Evolutionary conservation across 108 stramenopile genomes (phyloP), one percentile per base, ranked within the genome.

Genomic region (Cyclotella sp.): DNA sequence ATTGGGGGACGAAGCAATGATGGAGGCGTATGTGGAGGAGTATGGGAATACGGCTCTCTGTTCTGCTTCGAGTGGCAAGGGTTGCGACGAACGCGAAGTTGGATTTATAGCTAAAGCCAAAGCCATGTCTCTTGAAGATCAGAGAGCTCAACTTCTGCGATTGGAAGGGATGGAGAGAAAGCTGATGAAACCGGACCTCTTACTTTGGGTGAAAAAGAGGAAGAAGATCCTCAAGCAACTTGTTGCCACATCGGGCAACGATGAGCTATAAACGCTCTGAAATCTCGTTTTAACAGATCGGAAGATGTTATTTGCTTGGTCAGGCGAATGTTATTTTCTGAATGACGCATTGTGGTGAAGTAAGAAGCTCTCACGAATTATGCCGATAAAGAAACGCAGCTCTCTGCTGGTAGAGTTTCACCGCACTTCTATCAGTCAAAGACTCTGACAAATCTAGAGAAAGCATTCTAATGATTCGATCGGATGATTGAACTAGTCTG

Each of bases 91-190:
- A 9, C 82, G 79, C 44, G 85, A 89, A 75, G 63, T 81, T 63
- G 66, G 12, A 19, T 89, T 84, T 71, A 86, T 89, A 62, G 81
- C 70, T 30, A 89, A 89, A 70, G 85, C 78, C 83, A 79, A 84
- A 69, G 76, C 68, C 0, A 86, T 84, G 72, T 63, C 76, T 16
- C 39, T 61, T 24, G 88, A 83, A 40, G 85, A 85, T 34, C 72
- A 75, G 39, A 47, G 51, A 27, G 77, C 74, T 47, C 85, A 89
- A 52, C 42, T 89, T 52, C 45, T 34, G 19, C 72, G 88, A 47
- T 68, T 89, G 49, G 77, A 74, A 22, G 70, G 64, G 6, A 86
- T 89, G 88, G 76, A 84, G 52, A 77, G 68, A 18, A 73, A 75
- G 19, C 61, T 70, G 11, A 89, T 89, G 88, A 89, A 89, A 64